Percentiles rank a stretch among this genome's conserved stretches.
Conservation (phyloP, 352 stramenopile genomes). For the Pythium dissimile region DNA sequence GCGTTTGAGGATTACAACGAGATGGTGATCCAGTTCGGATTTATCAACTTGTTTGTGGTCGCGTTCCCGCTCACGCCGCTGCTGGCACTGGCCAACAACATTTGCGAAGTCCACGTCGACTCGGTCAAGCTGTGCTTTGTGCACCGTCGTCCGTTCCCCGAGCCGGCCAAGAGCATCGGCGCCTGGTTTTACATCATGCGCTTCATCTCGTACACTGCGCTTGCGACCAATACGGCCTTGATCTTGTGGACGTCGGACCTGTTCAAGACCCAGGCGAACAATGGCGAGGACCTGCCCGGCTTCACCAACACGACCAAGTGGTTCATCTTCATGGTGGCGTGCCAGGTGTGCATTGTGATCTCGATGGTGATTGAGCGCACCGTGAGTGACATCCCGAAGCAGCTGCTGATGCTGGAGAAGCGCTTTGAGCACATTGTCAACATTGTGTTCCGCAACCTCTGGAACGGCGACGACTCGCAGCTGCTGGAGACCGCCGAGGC, state of each 20-base stretch:
- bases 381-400: conserved; percentile 54
- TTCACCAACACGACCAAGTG: conserved; percentile 34
- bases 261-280: conserved; percentile 27
- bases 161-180: conserved; percentile 85
- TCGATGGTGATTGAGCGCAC: conserved; percentile 53
- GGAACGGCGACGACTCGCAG: conserved; percentile 59
- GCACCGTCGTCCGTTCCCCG: conserved; percentile 73
- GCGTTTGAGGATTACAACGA: conserved; percentile 90
- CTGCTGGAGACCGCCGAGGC: conserved; percentile 70
- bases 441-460: conserved; percentile 72
- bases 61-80: conserved; percentile 92
- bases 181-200: conserved; percentile 89
- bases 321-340: conserved; percentile 70
- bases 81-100: conserved; percentile 88
- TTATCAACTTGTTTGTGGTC: conserved; percentile 93
- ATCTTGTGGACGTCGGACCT: conserved; percentile 83
- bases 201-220: conserved; percentile 75
- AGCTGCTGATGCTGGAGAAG: conserved; percentile 51
- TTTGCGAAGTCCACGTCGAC: conserved; percentile 90
- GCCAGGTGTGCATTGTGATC: conserved; percentile 66
- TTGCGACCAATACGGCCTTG: conserved; percentile 75
- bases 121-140: conserved; percentile 81
- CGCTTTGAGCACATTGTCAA: conserved; percentile 75
- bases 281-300: conserved; percentile 28
- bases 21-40: conserved; percentile 94